Base-by-base conservation (phyloP, 2,329 filamentous ascomycete species). In the Neopestalotiopsis sp. region DNA sequence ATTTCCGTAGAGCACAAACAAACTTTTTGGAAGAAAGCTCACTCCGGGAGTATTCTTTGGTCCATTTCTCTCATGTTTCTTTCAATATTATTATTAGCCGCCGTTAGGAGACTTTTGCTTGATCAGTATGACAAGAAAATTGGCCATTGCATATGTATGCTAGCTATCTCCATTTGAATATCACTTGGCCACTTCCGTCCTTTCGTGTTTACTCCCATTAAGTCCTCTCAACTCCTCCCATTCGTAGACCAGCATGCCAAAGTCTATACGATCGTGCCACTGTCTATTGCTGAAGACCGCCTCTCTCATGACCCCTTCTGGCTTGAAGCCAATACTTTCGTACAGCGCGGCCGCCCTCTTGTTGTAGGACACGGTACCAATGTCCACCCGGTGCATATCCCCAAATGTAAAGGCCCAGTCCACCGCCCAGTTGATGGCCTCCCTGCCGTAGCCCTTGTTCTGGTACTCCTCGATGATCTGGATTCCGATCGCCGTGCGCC, bases 361-460 rank as follows among this genome's bases (percentile, higher is more conserved):
- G 62, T 87, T 87, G 66, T 79, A 86, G 9, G 73, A 79, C 42
- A 82, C 79, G 0, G 79, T 79, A 3, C 73, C 71, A 6, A 87
- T 78, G 12, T 72, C 74, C 20, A 87, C 80, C 4, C 81, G 75
- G 70, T 87, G 85, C 74, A 85, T 72, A 0, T 81, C 81, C 0
- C 79, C 83, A n/a, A 76, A 76, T 5, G 73, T 71, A 70, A 87
- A 87, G 0, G 81, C 81, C 80, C 84, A 87, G 30, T 83, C 79
- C 3, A 86, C 71, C 0, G 75, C 80, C 84, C 84, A 88, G 32
- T 77, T 75, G 59, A 87, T 82, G 0, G 83, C 81, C 71, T 87
- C 85, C 6, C 71, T 73, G 1, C 85, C 85, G 67, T 86, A 87
- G 0, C 85, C 84, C 24, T 78, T 71, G 0, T 77, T 76, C 67